Conservation (phyloP, 257 asterid genomes). For the Thymus quinquecostatus region DNA sequence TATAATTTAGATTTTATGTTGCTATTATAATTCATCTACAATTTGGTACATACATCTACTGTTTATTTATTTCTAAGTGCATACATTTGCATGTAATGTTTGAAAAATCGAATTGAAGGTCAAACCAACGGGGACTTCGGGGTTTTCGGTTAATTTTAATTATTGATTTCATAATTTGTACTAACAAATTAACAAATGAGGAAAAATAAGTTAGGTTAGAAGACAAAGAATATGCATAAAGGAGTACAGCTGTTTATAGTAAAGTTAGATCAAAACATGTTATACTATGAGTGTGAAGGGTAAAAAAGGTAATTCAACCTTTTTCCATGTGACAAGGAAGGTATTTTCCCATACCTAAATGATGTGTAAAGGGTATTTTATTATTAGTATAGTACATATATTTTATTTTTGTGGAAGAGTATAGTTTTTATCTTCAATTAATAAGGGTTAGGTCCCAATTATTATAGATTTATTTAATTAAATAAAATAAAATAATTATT, state of each 20-base stretch:
- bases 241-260: constrained; percentile 30
- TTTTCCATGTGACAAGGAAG: constrained; percentile 36
- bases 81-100: too few relatives aligned
- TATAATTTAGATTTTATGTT: neutral
- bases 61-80: too few relatives aligned
- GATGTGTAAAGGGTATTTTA: neutral
- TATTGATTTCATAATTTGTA: neutral
- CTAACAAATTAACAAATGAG: neutral
- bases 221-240: constrained; percentile 9
- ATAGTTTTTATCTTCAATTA: too few relatives aligned
- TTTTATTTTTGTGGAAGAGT: too few relatives aligned
- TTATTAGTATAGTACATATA: too few relatives aligned
- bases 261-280: constrained; percentile 3
- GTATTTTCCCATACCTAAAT: constrained; percentile 26
- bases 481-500: too few relatives aligned
- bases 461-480: too few relatives aligned
- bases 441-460: too few relatives aligned
- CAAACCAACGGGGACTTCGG: too few relatives aligned
- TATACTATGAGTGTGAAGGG: constrained; percentile 23
- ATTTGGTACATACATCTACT: too few relatives aligned
- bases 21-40: too few relatives aligned
- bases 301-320: constrained; percentile 10
- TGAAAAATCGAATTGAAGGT: too few relatives aligned
- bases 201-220: neutral
- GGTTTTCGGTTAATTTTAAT: neutral